Evolutionary conservation across 306 rosid genomes (phyloP).

Genomic region (Hippophae rhamnoides): DNA sequence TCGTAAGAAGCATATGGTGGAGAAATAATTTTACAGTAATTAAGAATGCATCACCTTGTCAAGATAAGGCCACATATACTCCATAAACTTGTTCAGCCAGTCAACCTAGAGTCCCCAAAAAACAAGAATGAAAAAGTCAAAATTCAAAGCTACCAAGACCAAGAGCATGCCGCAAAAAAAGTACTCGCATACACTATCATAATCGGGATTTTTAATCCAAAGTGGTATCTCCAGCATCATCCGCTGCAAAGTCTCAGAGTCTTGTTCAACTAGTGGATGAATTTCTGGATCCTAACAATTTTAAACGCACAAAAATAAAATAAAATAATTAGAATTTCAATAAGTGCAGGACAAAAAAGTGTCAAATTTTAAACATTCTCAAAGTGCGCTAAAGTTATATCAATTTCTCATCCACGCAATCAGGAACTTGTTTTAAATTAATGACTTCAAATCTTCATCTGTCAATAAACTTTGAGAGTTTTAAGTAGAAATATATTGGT

Average conservation of each 20-base stretch:
- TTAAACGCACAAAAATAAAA: not conserved
- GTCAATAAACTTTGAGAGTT: no score
- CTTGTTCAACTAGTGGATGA: conserved; percentile 60
- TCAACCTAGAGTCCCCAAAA: conserved; percentile 41
- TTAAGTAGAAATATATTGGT: no score
- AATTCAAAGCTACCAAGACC: conserved; percentile 8
- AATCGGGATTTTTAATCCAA: conserved; percentile 91
- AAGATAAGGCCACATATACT: conserved; percentile 90
- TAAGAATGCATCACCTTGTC: conserved; percentile 50
- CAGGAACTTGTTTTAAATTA: no score
- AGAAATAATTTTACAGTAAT: not conserved
- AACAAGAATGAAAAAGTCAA: not conserved
- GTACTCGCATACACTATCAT: conserved; percentile 54
- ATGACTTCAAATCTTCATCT: no score
- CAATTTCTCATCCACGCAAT: no score
- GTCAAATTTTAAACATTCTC: no score
- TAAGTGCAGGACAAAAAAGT: not conserved
- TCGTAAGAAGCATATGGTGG: not conserved
- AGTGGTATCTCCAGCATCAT: conserved; percentile 88
- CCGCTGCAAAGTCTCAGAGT: conserved; percentile 47
- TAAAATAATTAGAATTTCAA: conserved; percentile 7
- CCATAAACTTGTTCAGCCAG: conserved; percentile 74
- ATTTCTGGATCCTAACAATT: conserved; percentile 50
- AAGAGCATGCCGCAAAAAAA: not conserved
- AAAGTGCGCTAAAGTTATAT: no score